Evolutionary conservation across 306 rosid species (phyloP), one percentile per base, ranked within the genome.

Genomic region (Inga oerstediana): DNA sequence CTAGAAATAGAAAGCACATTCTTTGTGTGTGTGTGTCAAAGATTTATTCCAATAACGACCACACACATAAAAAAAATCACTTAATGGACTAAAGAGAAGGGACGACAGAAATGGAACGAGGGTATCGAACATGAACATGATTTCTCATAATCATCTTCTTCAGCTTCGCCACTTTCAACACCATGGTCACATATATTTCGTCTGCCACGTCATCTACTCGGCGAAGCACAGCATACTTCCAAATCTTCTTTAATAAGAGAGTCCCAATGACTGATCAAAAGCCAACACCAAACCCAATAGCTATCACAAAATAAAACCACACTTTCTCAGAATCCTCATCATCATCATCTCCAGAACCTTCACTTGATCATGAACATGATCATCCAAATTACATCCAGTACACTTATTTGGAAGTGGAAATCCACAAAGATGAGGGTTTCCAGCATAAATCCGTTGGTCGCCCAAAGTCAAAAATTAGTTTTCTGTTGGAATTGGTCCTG

Each of bases 241-340:
- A 72, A 5, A 35, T 44, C 8, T 44, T 72, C 37, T 72, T 72
- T 8, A 72, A 2, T 2, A 72, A 0, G 4, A 72, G 14, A 44
- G 54, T 72, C 35, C 58, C 76, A n/a, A 45, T 72, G 52, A 11
- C 56, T 11, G n/a, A 17, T 58, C 76, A 72, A 72, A 72, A 72
- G 4, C 76, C 76, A 44, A 6, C 10, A 0, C 39, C 76, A 72
- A 72, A 72, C 8, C 76, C 76, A 72, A 24, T 4, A 0, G 58
- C 58, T 10, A 72, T 11, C 7, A 72, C 76, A 72, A 44, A 72
- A 8, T 72, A 72, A 72, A 72, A 72, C 76, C 35, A 72, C 20
- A 72, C 56, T 43, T 72, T 44, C 8, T 45, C 58, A 10, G 37
- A 0, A 72, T 41, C 51, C 2, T 72, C 4, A 2, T 39, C 75